These are phyloP conservation scores for Penicillium sp. DNA, from an alignment of 2,329 filamentous ascomycete genomes.

Conservation along the genomic window DNA sequence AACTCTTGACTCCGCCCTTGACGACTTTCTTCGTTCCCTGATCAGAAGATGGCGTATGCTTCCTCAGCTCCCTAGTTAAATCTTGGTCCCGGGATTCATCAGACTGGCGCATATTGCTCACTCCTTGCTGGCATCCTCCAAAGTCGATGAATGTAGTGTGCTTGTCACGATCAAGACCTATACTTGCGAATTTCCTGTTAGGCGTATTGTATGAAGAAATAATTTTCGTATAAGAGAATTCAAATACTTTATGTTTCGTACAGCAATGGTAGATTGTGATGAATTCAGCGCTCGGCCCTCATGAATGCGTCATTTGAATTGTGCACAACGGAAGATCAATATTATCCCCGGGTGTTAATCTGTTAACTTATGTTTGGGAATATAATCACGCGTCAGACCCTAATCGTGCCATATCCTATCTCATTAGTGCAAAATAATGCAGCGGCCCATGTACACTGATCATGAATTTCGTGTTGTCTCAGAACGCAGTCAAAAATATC, in stretches of 20 bases:
- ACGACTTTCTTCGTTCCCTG: background rate
- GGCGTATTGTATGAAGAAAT: background rate
- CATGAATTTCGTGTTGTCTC: slow-evolving; percentile 14
- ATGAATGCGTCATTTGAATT: background rate
- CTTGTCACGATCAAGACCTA: background rate
- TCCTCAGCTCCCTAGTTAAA: background rate
- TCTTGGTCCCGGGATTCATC: background rate
- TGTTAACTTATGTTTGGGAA: no score
- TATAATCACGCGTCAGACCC: no score
- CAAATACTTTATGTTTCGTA: background rate
- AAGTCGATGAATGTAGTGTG: background rate
- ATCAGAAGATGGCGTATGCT: background rate
- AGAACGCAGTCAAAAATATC: slow-evolving; percentile 30
- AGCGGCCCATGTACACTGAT: slow-evolving; percentile 15
- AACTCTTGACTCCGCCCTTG: background rate
- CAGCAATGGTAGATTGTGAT: background rate
- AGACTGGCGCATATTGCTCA: background rate
- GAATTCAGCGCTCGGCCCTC: background rate
- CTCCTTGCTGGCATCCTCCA: background rate
- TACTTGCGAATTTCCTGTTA: background rate
- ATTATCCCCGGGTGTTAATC: background rate
- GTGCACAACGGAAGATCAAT: background rate
- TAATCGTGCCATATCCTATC: background rate
- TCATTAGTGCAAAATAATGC: background rate
- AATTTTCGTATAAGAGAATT: background rate